Evolutionary conservation across 1,284 basidiomycete species (phyloP), one percentile per base, ranked within the genome.

Genomic region (Schizophyllum commune): DNA sequence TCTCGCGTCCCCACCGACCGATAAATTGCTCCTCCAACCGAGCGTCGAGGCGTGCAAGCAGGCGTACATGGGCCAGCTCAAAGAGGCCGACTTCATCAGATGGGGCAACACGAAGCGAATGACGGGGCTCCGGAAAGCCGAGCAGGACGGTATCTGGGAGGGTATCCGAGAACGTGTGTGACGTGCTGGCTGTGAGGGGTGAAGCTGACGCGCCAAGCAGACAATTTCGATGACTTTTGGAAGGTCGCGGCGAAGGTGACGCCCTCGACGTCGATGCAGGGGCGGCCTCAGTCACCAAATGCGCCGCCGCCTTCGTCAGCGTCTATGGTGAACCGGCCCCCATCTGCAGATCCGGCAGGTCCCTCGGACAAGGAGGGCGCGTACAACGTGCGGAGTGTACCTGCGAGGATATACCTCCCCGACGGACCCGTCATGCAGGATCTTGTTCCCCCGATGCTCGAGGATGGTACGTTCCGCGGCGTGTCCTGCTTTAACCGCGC

Each of bases 191-290:
- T 53, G 21, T 8, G 57, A 58, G 56, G 9, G 55, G 63, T 52
- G 56, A 60, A 58, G n/a, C 19, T 53, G 60, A 32, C 51, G 47
- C 19, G 58, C 55, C 53, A 61, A 66, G 39, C 69, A 93, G 94
- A 96, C 74, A 95, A 96, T 72, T 98, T 96, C 70, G 95, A 98
- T 66, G 86, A 94, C 64, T 97, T 92, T 70, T 95, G 92, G 87
- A 84, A 91, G 52, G 91, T 98, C 65, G 94, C 94, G 1, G 84
- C 89, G 9, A 95, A 96, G 70, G 83, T 98, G 65, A 85, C 89
- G 59, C 84, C 86, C 19, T 83, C 85, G 15, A 83, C 84, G 0
- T 76, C 82, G 4, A 80, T 84, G n/a, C 72, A 77, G 39, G 19
- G 20, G 19, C 79, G 82, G 55, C 75, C 83, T 32, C 78, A 75